phyloP scores from a whole-genome alignment of 2,329 filamentous ascomycete species.

The Xylaria sp. region DNA sequence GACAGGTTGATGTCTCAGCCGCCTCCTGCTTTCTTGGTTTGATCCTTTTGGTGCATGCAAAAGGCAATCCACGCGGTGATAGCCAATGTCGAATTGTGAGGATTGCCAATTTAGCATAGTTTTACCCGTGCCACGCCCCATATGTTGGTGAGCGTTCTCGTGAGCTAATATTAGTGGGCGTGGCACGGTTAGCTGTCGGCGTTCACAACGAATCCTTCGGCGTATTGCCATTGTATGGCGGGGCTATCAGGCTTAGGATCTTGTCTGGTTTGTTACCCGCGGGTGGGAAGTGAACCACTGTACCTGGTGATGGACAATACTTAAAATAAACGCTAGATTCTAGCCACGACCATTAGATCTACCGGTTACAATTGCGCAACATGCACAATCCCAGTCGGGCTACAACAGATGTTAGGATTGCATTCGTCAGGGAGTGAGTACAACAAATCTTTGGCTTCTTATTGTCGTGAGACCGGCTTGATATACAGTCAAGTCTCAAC shows the following conservation, averaged over 20 bases:
- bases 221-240: too few species aligned
- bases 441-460: too few species aligned
- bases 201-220: neutral
- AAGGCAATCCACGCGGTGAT: neutral
- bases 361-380: neutral
- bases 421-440: too few species aligned
- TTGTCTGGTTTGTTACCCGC: neutral
- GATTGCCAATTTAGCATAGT: too few species aligned
- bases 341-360: neutral
- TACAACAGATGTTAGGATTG: neutral
- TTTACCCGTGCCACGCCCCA: too few species aligned
- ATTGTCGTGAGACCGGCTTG: too few species aligned
- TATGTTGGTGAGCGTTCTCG: too few species aligned
- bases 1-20: neutral
- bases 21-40: neutral
- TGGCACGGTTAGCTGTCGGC: neutral
- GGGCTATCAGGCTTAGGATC: neutral
- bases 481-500: too few species aligned
- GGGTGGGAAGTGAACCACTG: neutral
- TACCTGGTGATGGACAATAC: neutral
- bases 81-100: too few species aligned
- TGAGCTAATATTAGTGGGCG: too few species aligned
- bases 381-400: neutral
- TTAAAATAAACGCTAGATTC: too few species aligned
- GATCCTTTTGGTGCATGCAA: neutral